Evolutionary conservation across 805 yeast genomes (phyloP).

Genomic region (Ogataea wickerhamii): DNA sequence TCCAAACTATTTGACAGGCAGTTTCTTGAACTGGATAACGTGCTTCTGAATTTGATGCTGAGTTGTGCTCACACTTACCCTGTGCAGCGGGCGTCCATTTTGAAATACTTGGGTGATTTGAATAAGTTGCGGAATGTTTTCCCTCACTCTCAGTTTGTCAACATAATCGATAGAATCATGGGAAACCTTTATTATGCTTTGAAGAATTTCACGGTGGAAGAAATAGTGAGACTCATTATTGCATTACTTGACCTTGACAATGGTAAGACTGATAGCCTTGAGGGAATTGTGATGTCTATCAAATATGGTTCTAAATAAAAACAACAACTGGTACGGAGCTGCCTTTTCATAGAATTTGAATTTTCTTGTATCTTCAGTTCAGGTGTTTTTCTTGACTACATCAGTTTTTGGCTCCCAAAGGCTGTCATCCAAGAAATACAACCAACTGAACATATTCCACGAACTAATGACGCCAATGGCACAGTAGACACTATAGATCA

Average conservation of each 20-base stretch:
- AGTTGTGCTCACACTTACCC: conserved; percentile 19
- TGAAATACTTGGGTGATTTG: conserved; percentile 21
- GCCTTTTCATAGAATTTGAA: too few species aligned
- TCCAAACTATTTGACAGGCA: conserved; percentile 14
- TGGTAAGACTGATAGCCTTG: too few species aligned
- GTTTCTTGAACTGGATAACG: conserved; percentile 12
- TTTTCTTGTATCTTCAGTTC: not conserved
- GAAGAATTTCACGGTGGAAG: conserved; percentile 7
- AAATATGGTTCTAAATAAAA: too few species aligned
- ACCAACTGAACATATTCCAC: conserved; percentile 88
- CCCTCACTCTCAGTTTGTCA: conserved; percentile 7
- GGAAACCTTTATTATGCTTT: conserved; percentile 10
- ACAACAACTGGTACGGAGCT: too few species aligned
- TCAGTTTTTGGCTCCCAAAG: conserved; percentile 44
- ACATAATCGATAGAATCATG: conserved; percentile 22
- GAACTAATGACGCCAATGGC: conserved; percentile 78
- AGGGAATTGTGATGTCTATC: too few species aligned
- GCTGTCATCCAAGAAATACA: conserved; percentile 77
- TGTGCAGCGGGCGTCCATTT: conserved; percentile 18
- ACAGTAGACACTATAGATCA: conserved; percentile 84
- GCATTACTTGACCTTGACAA: conserved; percentile 6
- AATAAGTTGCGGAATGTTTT: conserved; percentile 19
- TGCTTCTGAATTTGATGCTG: conserved; percentile 16
- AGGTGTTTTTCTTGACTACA: conserved; percentile 4
- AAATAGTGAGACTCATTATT: conserved; percentile 6